phyloP scores from a whole-genome alignment of 176 grass and related monocot species.

The Oropetium thomaeum region DNA sequence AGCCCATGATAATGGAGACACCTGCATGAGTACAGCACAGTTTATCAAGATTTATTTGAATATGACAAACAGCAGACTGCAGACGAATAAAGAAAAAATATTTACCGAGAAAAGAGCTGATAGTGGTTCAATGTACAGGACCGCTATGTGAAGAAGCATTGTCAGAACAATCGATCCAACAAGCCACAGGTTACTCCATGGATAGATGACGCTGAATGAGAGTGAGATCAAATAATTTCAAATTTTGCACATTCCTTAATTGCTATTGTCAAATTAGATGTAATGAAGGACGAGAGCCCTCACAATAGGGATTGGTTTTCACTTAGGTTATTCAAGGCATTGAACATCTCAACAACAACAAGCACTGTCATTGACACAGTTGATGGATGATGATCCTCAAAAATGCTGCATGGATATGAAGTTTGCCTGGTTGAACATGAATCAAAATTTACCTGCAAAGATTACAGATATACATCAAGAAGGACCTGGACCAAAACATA shows the following conservation, averaged over 20 bases:
- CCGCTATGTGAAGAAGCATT: conserved; percentile 81
- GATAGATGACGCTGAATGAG: conserved; percentile 71
- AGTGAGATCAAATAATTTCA: conserved; percentile 15
- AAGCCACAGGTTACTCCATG: conserved; percentile 98
- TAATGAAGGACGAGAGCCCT: conserved; percentile 28
- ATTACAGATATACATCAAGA: not conserved
- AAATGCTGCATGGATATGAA: conserved; percentile 89
- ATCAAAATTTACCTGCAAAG: conserved; percentile 91
- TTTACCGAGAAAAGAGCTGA: conserved; percentile 95
- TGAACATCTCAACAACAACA: conserved; percentile 99
- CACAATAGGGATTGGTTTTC: conserved; percentile 99
- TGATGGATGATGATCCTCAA: conserved; percentile 92
- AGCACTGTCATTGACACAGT: conserved; percentile 98
- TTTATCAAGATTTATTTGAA: conserved; percentile 4
- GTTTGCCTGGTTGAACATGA: conserved; percentile 87
- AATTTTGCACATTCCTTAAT: conserved; percentile 5
- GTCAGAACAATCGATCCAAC: conserved; percentile 88
- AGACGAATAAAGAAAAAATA: conserved; percentile 23
- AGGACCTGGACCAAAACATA: not conserved
- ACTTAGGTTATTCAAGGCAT: conserved; percentile 99
- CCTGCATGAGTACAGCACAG: conserved; percentile 49
- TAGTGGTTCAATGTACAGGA: conserved; percentile 81
- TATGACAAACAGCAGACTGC: conserved; percentile 6
- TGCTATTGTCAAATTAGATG: not conserved
- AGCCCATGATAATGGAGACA: conserved; percentile 83